Conservation (phyloP, 306 rosid species). For the Rosa lucieae region DNA sequence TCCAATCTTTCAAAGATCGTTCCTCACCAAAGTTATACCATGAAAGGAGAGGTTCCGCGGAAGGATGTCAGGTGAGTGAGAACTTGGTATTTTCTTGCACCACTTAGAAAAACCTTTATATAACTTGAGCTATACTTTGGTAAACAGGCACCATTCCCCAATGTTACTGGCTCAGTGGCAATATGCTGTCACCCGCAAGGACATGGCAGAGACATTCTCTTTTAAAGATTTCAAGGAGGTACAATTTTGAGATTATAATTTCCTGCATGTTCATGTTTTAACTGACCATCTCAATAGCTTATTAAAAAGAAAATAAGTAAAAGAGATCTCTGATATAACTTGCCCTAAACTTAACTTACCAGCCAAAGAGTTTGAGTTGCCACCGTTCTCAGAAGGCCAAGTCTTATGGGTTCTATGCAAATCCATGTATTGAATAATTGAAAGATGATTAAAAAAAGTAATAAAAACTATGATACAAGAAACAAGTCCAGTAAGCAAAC, state of each 20-base stretch:
- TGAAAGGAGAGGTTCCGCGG: conserved; percentile 74
- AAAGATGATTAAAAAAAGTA: background rate
- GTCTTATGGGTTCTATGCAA: background rate
- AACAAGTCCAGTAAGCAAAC: background rate
- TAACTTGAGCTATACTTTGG: conserved; percentile 23
- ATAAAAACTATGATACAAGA: background rate
- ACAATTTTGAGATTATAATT: conserved; percentile 22
- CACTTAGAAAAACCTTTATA: conserved; percentile 18
- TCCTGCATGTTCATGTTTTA: conserved; percentile 6
- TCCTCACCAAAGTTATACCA: conserved; percentile 80
- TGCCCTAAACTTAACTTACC: background rate
- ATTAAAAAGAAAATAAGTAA: background rate
- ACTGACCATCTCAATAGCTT: background rate
- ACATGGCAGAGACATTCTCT: conserved; percentile 56
- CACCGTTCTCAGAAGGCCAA: background rate
- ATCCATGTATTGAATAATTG: background rate
- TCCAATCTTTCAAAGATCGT: conserved; percentile 49
- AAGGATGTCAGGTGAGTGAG: conserved; percentile 69
- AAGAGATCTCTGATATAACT: background rate
- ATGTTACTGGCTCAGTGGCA: conserved; percentile 90
- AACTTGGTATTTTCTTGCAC: conserved; percentile 17
- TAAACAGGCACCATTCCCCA: conserved; percentile 73
- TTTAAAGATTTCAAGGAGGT: conserved; percentile 81
- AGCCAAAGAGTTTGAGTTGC: background rate
- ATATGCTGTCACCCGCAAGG: conserved; percentile 89